Evolutionary conservation across 345 rosid species (phyloP).

Genomic region (Alliaria petiolata): DNA sequence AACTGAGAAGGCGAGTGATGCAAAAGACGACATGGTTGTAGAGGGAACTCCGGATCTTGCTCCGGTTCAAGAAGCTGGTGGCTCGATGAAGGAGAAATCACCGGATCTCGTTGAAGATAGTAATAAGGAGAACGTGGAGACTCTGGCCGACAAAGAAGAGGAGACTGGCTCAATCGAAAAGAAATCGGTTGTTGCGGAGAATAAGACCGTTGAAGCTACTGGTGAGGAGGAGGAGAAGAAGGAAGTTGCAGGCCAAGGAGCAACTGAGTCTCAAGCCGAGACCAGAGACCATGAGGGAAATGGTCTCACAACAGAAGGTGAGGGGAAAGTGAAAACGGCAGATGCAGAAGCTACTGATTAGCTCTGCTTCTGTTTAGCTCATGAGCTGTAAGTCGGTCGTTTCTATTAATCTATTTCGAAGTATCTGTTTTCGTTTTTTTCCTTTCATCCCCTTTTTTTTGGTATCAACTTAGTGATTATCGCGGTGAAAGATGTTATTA

Average conservation of each 20-base stretch:
- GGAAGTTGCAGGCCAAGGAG: conserved; percentile 22
- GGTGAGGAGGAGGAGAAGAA: conserved; percentile 33
- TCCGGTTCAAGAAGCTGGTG: conserved; percentile 27
- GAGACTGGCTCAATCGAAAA: conserved; percentile 22
- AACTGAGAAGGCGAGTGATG: conserved; percentile 23
- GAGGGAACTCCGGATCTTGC: conserved; percentile 23
- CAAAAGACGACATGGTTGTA: conserved; percentile 27
- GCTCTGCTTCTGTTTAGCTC: conserved; percentile 34
- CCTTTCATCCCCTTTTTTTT: neutral
- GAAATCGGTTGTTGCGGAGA: conserved; percentile 23
- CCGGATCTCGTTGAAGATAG: conserved; percentile 24
- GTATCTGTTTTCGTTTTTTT: neutral
- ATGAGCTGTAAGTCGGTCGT: conserved; percentile 13
- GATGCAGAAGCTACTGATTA: conserved; percentile 42
- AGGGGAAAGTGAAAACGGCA: conserved; percentile 29
- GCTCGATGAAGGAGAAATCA: conserved; percentile 14
- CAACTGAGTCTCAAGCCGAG: conserved; percentile 30
- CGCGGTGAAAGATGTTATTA: conserved; percentile 13
- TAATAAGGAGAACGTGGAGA: conserved; percentile 29
- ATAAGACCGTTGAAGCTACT: conserved; percentile 25
- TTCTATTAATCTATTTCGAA: neutral
- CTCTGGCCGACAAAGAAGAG: conserved; percentile 24
- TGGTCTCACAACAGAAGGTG: conserved; percentile 18
- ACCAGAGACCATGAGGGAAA: conserved; percentile 29
- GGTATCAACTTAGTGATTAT: conserved; percentile 1